Percentiles rank a stretch among this genome's conserved stretches.
Conservation (phyloP, 2,329 filamentous ascomycete species). For the Arthrobotrys musiformis region DNA sequence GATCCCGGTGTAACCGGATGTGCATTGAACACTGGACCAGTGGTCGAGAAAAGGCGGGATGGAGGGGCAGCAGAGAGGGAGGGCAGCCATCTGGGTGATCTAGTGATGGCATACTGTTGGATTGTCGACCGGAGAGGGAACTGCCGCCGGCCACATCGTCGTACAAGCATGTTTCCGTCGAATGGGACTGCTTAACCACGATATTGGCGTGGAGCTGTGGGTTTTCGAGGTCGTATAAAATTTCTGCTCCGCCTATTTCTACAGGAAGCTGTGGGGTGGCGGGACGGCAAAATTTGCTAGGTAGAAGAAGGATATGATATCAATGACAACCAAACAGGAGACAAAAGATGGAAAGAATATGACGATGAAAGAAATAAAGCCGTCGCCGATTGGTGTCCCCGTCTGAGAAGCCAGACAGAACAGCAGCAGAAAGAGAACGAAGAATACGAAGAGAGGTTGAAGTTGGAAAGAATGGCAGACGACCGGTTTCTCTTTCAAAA, state of each 20-base stretch:
- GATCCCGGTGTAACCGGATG: constrained; percentile 2
- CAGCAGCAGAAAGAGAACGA: background rate
- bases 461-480: constrained; percentile 27
- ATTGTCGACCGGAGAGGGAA: constrained; percentile 51
- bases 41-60: constrained; percentile 36
- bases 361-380: background rate
- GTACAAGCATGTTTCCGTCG: constrained; percentile 34
- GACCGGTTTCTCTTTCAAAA: constrained; percentile 23
- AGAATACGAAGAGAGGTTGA: background rate
- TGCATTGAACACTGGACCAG: constrained; percentile 8
- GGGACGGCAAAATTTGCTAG: background rate
- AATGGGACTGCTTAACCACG: background rate
- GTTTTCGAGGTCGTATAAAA: constrained; percentile 3
- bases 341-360: background rate
- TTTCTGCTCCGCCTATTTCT: background rate
- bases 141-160: constrained; percentile 46
- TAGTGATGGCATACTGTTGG: constrained; percentile 36
- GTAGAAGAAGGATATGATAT: constrained; percentile 8
- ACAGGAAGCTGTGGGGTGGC: background rate
- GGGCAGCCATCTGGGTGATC: constrained; percentile 35
- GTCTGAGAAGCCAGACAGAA: background rate
- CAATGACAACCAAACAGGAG: background rate
- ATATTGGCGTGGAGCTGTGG: background rate
- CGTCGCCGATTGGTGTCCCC: background rate
- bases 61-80: constrained; percentile 7